Evolutionary conservation across 331 rosid genomes (phyloP), one percentile per base, ranked within the genome.

Genomic region (Quercus tomentella): DNA sequence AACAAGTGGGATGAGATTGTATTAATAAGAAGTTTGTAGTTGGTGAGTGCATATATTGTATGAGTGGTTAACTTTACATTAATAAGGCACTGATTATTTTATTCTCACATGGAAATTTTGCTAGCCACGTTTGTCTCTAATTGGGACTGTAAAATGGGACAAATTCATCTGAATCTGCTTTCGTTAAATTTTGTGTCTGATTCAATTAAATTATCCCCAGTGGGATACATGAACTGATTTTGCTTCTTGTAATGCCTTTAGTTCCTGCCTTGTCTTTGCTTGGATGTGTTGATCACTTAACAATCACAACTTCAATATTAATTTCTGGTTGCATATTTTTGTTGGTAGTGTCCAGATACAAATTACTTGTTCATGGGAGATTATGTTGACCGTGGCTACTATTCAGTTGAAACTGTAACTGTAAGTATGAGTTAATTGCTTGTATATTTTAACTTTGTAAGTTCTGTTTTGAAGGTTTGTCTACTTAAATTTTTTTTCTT

Each of bases 321-420:
- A 80, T 74, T 80, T 73, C 72, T 69, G 26, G 81, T 83, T 80
- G 70, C 81, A 49, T 30, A 75, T 80, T 76, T 82, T 85, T 79
- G 73, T 84, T 84, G 87, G 79, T 73, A 95, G 99, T 95, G 99
- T 86, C 99, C 99, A 84, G 94, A 95, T 90, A 90, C 99, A 84
- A 93, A 93, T 81, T 95, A 95, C 78, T 88, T 95, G 83, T 95
- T 95, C 69, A 95, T 95, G 97, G 99, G 99, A 80, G 99, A 95
- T 84, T 95, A 95, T 83, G 99, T 95, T 37, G 99, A 95, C 76
- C 97, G 97, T 79, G 98, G 99, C 84, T 95, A 95, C 80, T 95
- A 95, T 83, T 93, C 99, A 4, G 97, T 95, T 68, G 97, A 93
- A 87, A 95, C 98, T 11, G 98, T 93, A 31, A 95, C 97, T 30